Conservation (phyloP, 495 filamentous ascomycete genomes). For the Margaritispora aquatica region DNA sequence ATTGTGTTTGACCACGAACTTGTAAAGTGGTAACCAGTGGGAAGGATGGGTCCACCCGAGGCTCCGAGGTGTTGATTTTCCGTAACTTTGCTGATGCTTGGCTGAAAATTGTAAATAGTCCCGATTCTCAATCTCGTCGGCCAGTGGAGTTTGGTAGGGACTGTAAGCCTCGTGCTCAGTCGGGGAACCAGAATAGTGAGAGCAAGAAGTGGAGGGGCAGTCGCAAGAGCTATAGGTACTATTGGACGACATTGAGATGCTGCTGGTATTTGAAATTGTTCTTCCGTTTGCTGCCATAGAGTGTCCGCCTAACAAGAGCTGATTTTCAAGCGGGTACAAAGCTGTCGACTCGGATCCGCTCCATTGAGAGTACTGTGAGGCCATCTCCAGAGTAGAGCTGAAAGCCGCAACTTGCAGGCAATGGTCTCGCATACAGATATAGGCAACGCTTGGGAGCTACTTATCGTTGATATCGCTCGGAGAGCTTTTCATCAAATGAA, state of each 20-base stretch:
- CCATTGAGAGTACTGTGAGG: neutral
- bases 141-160: neutral
- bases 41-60: conserved; percentile 8
- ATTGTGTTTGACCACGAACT: conserved; percentile 12
- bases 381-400: neutral
- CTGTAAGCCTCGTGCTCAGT: neutral
- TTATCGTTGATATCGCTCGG: neutral
- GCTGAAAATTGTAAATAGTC: neutral
- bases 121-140: neutral
- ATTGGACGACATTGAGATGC: neutral
- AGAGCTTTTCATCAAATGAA: neutral
- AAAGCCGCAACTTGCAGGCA: neutral
- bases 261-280: neutral
- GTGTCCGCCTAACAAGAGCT: neutral
- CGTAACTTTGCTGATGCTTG: neutral
- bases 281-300: neutral
- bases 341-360: neutral
- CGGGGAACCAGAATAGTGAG: neutral
- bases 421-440: no score
- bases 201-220: neutral
- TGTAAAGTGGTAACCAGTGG: conserved; percentile 9
- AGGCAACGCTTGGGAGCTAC: no score
- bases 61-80: conserved; percentile 3
- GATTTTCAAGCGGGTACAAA: neutral
- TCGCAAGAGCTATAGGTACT: neutral